phyloP scores from a whole-genome alignment of 2,329 filamentous ascomycete species.

The Epichloe gansuensis region DNA sequence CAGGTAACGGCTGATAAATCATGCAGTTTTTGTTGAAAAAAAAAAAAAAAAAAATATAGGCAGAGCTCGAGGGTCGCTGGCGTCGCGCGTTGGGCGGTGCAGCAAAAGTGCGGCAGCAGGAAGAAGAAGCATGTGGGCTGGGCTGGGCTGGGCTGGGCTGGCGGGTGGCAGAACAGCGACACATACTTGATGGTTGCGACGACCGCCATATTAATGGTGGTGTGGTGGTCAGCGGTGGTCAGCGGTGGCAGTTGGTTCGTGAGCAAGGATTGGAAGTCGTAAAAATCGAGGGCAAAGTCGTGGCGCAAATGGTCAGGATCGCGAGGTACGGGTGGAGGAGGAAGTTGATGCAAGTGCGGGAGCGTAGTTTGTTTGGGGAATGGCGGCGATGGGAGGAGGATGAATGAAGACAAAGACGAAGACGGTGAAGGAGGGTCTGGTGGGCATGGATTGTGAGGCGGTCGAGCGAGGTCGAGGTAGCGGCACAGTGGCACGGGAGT shows the following conservation, averaged over 20 bases:
- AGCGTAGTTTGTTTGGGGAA: background rate
- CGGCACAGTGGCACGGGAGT: background rate
- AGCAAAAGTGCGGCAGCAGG: slow-evolving; percentile 9
- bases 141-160: background rate
- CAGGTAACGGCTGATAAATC: background rate
- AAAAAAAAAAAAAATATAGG: background rate
- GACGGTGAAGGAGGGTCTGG: background rate
- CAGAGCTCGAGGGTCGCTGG: background rate
- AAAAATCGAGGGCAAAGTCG: background rate
- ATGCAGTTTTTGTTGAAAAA: too few species aligned
- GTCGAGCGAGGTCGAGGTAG: background rate
- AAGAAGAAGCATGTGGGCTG: background rate
- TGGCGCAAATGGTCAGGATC: slow-evolving; percentile 3
- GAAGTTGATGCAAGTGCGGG: background rate
- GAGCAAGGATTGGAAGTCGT: background rate
- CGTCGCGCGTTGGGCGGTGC: slow-evolving; percentile 1
- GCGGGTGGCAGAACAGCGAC: slow-evolving; percentile 6
- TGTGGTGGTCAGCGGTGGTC: background rate
- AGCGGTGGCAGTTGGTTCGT: background rate
- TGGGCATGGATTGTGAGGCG: slow-evolving; percentile 2
- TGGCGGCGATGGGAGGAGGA: slow-evolving; percentile 1
- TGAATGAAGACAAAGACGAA: slow-evolving; percentile 4
- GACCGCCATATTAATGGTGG: slow-evolving; percentile 38
- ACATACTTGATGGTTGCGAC: slow-evolving; percentile 54
- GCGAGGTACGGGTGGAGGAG: background rate